Conservation (phyloP, 2,329 filamentous ascomycete species). For the Aspergillus puulaauensis region DNA sequence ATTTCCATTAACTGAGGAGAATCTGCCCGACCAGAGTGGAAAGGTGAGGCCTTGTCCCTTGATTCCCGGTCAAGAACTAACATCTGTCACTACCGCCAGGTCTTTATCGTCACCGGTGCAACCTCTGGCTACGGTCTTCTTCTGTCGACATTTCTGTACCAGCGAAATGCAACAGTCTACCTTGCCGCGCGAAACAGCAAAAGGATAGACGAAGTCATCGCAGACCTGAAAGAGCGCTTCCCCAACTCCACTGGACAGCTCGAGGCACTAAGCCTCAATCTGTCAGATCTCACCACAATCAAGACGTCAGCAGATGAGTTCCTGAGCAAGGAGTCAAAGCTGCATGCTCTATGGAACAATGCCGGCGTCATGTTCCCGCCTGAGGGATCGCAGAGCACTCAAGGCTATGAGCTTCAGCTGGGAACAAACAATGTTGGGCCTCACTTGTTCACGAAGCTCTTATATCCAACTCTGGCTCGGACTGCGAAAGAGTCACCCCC, state of each 20-base stretch:
- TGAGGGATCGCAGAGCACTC: constrained; percentile 26
- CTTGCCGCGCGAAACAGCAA: neutral
- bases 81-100: neutral
- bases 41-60: neutral
- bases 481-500: neutral
- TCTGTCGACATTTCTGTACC: constrained; percentile 7
- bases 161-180: constrained; percentile 8
- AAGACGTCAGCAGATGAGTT: constrained; percentile 33
- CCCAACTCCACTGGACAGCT: constrained; percentile 24
- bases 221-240: neutral
- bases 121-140: constrained; percentile 9
- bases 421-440: constrained; percentile 44
- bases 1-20: constrained; percentile 1
- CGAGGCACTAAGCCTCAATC: constrained; percentile 48
- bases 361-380: constrained; percentile 40
- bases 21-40: neutral
- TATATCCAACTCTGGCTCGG: neutral
- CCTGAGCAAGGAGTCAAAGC: constrained; percentile 30
- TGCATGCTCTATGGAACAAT: constrained; percentile 46
- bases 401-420: constrained; percentile 37
- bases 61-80: neutral
- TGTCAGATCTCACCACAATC: constrained; percentile 23
- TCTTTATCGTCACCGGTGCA: constrained; percentile 13
- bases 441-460: constrained; percentile 38
- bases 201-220: neutral